Percentiles rank a stretch among this genome's conserved stretches.
Conservation (phyloP, 164 flowering plant genomes). For the Hamamelis virginiana region DNA sequence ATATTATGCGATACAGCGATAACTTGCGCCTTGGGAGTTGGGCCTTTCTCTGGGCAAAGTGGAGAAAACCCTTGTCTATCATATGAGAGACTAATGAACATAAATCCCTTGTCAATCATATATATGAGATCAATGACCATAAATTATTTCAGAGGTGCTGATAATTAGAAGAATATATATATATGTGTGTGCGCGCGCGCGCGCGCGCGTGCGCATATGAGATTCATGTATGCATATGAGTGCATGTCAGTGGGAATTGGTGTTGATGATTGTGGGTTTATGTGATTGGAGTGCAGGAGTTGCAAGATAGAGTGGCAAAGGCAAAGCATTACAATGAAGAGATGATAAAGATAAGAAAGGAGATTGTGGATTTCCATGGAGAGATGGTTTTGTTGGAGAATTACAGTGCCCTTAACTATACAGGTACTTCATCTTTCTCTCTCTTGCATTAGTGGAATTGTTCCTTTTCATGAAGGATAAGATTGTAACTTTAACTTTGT, state of each 20-base stretch:
- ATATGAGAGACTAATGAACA: too few species aligned
- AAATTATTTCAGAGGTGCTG: too few species aligned
- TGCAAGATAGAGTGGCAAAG: constrained; percentile 71
- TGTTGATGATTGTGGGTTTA: background rate
- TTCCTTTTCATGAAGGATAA: background rate
- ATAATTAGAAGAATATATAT: too few species aligned
- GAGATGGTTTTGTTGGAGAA: constrained; percentile 95
- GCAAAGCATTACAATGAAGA: constrained; percentile 58
- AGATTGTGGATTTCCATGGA: constrained; percentile 91
- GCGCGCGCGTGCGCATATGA: too few species aligned
- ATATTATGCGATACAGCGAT: background rate
- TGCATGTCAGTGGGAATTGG: too few species aligned
- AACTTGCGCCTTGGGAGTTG: too few species aligned
- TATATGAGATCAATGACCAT: too few species aligned
- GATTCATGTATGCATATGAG: too few species aligned
- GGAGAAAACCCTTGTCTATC: too few species aligned
- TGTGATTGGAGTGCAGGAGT: constrained; percentile 41
- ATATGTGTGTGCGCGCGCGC: too few species aligned
- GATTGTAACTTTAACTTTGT: background rate
- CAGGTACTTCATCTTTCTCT: constrained; percentile 46
- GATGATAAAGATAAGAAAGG: constrained; percentile 60
- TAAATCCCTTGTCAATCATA: too few species aligned
- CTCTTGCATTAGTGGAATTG: background rate
- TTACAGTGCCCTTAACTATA: constrained; percentile 91
- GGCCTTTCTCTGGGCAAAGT: too few species aligned